Percentiles rank a stretch among this genome's conserved stretches.
phyloP scores from a whole-genome alignment of 495 filamentous ascomycete species.

The Podospora bellae-mahoneyi region DNA sequence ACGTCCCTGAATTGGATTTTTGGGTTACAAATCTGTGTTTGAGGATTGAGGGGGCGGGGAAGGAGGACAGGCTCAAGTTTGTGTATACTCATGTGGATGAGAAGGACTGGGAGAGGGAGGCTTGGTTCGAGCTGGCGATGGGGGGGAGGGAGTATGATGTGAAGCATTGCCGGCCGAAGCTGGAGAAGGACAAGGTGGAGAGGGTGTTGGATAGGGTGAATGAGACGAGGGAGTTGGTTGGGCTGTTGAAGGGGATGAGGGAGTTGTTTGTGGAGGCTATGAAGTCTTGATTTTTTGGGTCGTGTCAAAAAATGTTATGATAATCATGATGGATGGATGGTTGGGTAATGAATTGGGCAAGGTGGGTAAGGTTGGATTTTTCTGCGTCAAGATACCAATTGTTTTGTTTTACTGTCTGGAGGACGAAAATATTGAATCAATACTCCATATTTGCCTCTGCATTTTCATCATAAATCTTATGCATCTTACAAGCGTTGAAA shows the following conservation, averaged over 20 bases:
- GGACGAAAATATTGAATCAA: neutral
- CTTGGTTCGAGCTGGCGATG: slow-evolving; percentile 87
- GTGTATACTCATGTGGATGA: slow-evolving; percentile 86
- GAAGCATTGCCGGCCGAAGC: slow-evolving; percentile 69
- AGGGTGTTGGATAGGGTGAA: slow-evolving; percentile 71
- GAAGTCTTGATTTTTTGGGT: slow-evolving; percentile 38
- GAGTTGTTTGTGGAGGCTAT: slow-evolving; percentile 69
- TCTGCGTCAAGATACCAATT: neutral
- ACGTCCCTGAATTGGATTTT: slow-evolving; percentile 88
- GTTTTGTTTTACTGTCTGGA: neutral
- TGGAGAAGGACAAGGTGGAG: slow-evolving; percentile 70
- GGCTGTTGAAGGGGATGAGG: slow-evolving; percentile 88
- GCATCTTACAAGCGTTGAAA: neutral
- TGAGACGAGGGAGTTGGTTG: slow-evolving; percentile 75
- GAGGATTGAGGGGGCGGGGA: slow-evolving; percentile 84
- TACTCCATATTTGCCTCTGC: neutral
- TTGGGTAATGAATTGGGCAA: neutral
- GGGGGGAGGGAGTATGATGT: slow-evolving; percentile 80
- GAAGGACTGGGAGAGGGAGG: slow-evolving; percentile 82
- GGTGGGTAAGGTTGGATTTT: neutral
- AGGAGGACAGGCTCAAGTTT: slow-evolving; percentile 83
- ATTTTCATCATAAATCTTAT: neutral
- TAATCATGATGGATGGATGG: slow-evolving; percentile 1
- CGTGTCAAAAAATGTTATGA: neutral
- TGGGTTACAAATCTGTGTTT: slow-evolving; percentile 90